Base-by-base conservation (phyloP, 257 asterid species). In the Ophiorrhiza pumila region DNA sequence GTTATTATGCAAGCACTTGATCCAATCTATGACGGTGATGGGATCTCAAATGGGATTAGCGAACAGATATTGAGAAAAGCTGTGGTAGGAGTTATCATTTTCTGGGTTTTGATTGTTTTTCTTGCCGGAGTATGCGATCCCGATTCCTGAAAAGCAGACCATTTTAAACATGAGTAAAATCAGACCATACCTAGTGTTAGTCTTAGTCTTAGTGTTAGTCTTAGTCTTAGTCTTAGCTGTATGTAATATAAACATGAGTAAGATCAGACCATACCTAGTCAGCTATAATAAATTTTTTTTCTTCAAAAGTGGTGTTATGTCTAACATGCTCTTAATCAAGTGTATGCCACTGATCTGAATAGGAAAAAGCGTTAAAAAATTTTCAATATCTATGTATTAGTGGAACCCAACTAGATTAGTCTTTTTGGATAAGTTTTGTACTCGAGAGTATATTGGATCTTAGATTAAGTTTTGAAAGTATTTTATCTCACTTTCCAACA, bases 41-140 rank as follows among this genome's bases (percentile, higher is more conserved):
- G 65, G 68, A 56, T 63, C 37, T 39, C 67, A 69, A 87, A 75
- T 69, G 47, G 58, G 55, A 17, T 53, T 71, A 76, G 83, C 72
- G 87, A 83, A 34, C 88, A 67, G 70, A 71, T 80, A 25, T 23
- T 95, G 59, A 78, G 96, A 56, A 63, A 83, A 60, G 92, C 89
- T 53, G 84, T 90, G 29, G 55, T 95, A 49, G 91, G 92, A 71
- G 65, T 90, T 63, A 92, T 95, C 77, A 85, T 95, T 22, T 46
- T 91, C 75, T 87, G 87, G 87, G 95, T 84, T 65, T 62, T 91
- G 75, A 65, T 86, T 29, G 89, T 88, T 31, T 85, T 90, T 27
- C 45, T 92, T 23, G 90, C 87, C 47, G 97, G 92, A 68, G 37
- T 88, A 4, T 80, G 73, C 72, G 84, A 90, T 78, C 91, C 87